phyloP scores from a whole-genome alignment of 2,329 filamentous ascomycete genomes.

The Beauveria asiatica region DNA sequence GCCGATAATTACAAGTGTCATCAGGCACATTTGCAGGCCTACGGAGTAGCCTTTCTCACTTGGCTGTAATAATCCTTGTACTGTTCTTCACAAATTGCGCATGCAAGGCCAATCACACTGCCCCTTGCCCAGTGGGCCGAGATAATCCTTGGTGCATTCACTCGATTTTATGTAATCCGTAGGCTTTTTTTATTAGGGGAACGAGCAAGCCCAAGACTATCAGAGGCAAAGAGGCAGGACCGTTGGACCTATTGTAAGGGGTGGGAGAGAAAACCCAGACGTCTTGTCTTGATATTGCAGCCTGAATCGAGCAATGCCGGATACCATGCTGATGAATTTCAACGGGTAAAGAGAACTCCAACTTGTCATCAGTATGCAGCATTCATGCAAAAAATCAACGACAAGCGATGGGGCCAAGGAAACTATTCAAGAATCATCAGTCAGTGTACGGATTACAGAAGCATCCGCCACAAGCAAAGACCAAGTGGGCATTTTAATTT shows the following conservation, averaged over 20 bases:
- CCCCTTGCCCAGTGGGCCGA: conserved; percentile 1
- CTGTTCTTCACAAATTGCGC: background rate
- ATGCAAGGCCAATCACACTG: conserved; percentile 7
- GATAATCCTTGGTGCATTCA: background rate
- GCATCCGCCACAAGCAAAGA: background rate
- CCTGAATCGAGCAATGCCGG: background rate
- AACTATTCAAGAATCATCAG: background rate
- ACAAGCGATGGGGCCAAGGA: background rate
- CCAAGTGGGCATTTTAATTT: background rate
- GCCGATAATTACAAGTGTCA: background rate
- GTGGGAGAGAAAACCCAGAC: background rate
- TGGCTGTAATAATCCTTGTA: background rate
- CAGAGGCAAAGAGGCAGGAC: background rate
- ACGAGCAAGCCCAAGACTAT: background rate
- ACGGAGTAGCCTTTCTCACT: background rate
- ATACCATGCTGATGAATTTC: background rate
- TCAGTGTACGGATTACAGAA: background rate
- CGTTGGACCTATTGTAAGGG: background rate
- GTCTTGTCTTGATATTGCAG: background rate
- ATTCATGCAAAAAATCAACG: too few species aligned
- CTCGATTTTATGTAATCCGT: background rate
- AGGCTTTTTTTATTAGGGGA: background rate
- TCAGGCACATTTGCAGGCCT: background rate
- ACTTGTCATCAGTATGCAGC: background rate
- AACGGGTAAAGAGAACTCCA: too few species aligned